These are phyloP conservation scores for Cercospora canescens DNA, from an alignment of 2,329 filamentous ascomycete species.

Conservation along the genomic window DNA sequence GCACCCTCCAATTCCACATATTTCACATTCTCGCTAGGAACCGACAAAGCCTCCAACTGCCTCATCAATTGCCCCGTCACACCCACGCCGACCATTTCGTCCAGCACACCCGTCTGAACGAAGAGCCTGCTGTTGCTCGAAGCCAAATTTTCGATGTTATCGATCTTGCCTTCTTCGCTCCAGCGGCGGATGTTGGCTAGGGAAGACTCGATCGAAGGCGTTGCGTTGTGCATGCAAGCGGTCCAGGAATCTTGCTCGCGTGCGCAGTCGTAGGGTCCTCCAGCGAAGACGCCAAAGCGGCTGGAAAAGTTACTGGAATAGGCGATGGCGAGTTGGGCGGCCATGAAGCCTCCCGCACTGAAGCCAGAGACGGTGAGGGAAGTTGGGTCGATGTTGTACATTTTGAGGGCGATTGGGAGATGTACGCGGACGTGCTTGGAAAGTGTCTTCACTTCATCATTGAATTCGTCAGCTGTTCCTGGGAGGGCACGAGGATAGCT, in stretches of 20 bases:
- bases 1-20: slow-evolving; percentile 3
- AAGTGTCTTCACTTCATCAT: background rate
- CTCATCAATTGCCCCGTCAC: background rate
- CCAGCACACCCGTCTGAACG: background rate
- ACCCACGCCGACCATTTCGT: background rate
- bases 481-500: background rate
- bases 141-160: background rate
- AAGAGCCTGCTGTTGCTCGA: background rate
- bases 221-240: slow-evolving; percentile 4
- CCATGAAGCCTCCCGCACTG: slow-evolving; percentile 18
- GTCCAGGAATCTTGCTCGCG: slow-evolving; percentile 11
- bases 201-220: slow-evolving; percentile 2
- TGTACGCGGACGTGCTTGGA: background rate
- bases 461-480: background rate
- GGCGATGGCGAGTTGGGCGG: slow-evolving; percentile 16
- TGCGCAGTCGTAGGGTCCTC: slow-evolving; percentile 17
- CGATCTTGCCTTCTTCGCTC: slow-evolving; percentile 5
- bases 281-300: slow-evolving; percentile 12
- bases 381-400: slow-evolving; percentile 12
- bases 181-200: slow-evolving; percentile 4
- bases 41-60: slow-evolving; percentile 2
- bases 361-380: slow-evolving; percentile 17
- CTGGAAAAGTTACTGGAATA: slow-evolving; percentile 9
- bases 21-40: background rate
- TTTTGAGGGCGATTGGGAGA: background rate